phyloP scores from a whole-genome alignment of 768 basidiomycete species.

The Termitomyces sp. region DNA sequence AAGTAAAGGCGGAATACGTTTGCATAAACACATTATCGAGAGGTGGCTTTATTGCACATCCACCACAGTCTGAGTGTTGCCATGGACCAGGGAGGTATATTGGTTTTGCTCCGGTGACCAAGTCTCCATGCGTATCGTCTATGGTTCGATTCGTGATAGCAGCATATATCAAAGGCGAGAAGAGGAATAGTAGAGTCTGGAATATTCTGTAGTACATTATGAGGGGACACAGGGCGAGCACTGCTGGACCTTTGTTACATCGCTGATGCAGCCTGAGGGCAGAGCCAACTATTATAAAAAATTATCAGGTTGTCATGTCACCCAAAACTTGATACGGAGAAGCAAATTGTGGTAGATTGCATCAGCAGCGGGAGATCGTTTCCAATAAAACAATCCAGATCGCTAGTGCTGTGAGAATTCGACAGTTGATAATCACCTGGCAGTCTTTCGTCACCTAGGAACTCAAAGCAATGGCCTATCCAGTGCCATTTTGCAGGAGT shows the following conservation, averaged over 20 bases:
- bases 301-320: neutral
- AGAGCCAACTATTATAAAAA: neutral
- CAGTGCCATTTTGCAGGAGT: too few species aligned
- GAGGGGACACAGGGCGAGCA: neutral
- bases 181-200: neutral
- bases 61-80: slow-evolving; percentile 15
- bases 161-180: neutral
- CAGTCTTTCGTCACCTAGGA: too few species aligned
- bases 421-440: too few species aligned
- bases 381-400: too few species aligned
- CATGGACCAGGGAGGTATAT: slow-evolving; percentile 20
- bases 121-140: slow-evolving; percentile 23
- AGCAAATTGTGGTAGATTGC: too few species aligned
- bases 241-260: neutral
- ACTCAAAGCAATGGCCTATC: too few species aligned
- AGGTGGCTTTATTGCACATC: slow-evolving; percentile 16
- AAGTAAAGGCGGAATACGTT: slow-evolving; percentile 22
- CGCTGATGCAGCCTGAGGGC: neutral
- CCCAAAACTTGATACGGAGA: neutral
- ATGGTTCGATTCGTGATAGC: slow-evolving; percentile 18
- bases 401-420: too few species aligned
- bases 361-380: too few species aligned
- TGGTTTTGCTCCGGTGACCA: slow-evolving; percentile 14
- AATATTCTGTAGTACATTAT: neutral
- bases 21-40: slow-evolving; percentile 7